Percentiles rank a stretch among this genome's conserved stretches.
phyloP scores from a whole-genome alignment of 768 basidiomycete genomes.

The Phaeolepiota aurea region DNA sequence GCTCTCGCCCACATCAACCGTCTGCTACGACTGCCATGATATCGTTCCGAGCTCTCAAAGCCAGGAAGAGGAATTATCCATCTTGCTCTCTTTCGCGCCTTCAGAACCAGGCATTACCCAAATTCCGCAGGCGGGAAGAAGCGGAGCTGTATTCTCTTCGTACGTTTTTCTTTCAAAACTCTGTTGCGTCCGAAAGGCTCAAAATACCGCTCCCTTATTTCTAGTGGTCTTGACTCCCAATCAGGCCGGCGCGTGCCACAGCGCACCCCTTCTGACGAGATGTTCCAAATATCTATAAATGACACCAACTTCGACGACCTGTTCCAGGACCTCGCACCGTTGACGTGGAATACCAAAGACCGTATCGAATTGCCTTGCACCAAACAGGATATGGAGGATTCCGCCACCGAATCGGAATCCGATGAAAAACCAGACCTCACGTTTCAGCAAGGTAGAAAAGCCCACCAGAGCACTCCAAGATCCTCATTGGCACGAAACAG shows the following conservation, averaged over 20 bases:
- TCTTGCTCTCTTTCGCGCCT: background rate
- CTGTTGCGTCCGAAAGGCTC: too few species aligned
- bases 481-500: too few species aligned
- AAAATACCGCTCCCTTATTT: too few species aligned
- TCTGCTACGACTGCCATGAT: slow-evolving; percentile 12
- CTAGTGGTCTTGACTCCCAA: too few species aligned
- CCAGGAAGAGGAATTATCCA: slow-evolving; percentile 28
- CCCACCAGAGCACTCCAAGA: too few species aligned
- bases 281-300: background rate
- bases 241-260: background rate
- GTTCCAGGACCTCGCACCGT: slow-evolving; percentile 3
- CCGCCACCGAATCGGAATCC: slow-evolving; percentile 29
- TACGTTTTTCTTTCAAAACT: too few species aligned
- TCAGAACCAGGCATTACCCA: too few species aligned
- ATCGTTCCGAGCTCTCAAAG: slow-evolving; percentile 38
- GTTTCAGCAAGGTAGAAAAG: slow-evolving; percentile 2
- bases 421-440: slow-evolving; percentile 17
- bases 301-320: slow-evolving; percentile 4
- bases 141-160: too few species aligned
- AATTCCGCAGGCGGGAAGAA: too few species aligned
- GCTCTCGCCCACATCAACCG: slow-evolving; percentile 12
- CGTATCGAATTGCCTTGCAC: background rate
- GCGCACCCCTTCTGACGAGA: background rate
- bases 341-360: background rate
- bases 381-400: slow-evolving; percentile 11